Base-by-base conservation (phyloP, 805 yeast species). In the Nakazawaea peltata region DNA sequence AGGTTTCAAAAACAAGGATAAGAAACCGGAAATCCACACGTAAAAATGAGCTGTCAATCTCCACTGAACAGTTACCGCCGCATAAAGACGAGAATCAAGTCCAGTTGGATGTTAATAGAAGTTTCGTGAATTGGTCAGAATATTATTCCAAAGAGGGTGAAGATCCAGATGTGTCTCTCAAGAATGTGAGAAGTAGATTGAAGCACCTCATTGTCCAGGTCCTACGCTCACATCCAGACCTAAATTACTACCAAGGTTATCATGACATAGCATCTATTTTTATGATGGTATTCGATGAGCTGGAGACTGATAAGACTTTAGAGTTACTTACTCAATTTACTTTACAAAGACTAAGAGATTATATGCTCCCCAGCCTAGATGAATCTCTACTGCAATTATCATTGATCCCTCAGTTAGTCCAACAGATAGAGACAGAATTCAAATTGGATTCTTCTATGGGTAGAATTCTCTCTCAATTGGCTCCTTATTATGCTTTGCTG, bases 161-260 rank as follows among this genome's bases (percentile, higher is more conserved):
- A 5, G 40, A 48, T 19, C 40, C 41, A 2, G 47, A 48, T 4
- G 32, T 53, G 12, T 7, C 7, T 8, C 10, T 21, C 7, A 7
- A 21, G 10, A 32, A 39, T n/a, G 54, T 77, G 32, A 63, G 69
- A 40, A 49, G 50, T 18, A 50, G 65, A 31, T 57, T 79, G 33
- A 51, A 48, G 17, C 52, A 52, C 4, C 42, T 79, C 11, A 68
- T 85, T 3, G 54, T 70, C 11, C 60, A 62, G 14, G 62, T 86
- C 2, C 61, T 92, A 11, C 57, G 85, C 26, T 66, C 63, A 12
- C 61, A 78, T 44, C 88, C 88, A 0, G 48, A 55, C 3, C 59
- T 88, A 28, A 64, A 74, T 40, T 90, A 90, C 55, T 90, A 87
- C 54, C 98, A 90, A 57, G 98, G 98, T 0, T 85, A 71, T 54